phyloP scores from a whole-genome alignment of 139 green algal genomes.

The Limnomonas spitsbergensis region DNA sequence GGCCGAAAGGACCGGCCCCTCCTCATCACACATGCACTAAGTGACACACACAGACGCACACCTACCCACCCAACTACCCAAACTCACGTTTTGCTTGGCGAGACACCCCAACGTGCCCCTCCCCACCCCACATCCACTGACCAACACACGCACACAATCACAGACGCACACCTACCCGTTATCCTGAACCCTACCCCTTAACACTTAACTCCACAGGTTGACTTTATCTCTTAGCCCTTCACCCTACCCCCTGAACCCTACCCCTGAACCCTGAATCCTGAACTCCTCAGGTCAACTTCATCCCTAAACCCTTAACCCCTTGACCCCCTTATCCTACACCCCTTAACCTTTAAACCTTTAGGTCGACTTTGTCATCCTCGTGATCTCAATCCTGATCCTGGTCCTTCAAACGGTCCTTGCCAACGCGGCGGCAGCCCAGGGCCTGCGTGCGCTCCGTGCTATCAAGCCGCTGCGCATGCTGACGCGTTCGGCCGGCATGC shows the following conservation, averaged over 20 bases:
- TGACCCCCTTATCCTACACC: too few relatives aligned
- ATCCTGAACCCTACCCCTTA: too few relatives aligned
- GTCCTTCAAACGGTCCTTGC: slow-evolving; percentile 31
- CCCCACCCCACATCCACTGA: neutral
- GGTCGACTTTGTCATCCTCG: slow-evolving; percentile 72
- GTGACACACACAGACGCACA: too few relatives aligned
- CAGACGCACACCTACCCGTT: too few relatives aligned
- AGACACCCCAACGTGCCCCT: too few relatives aligned
- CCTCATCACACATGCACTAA: too few relatives aligned
- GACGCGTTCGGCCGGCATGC: slow-evolving; percentile 67
- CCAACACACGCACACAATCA: neutral
- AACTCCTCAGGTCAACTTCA: slow-evolving; percentile 57
- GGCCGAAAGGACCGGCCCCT: too few relatives aligned
- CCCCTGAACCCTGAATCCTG: neutral
- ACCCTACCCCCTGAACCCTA: too few relatives aligned
- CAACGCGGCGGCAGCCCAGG: slow-evolving; percentile 21
- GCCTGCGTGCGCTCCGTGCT: slow-evolving; percentile 62
- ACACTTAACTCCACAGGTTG: slow-evolving; percentile 41
- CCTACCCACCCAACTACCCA: too few relatives aligned
- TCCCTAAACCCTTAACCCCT: slow-evolving; percentile 13
- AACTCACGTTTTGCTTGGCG: too few relatives aligned
- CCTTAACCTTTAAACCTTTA: slow-evolving; percentile 17
- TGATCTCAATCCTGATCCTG: slow-evolving; percentile 39
- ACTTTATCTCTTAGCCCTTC: slow-evolving; percentile 38
- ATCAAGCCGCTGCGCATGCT: slow-evolving; percentile 73